Conservation (phyloP, 1,139 yeast genomes). For the Suhomyces kunorum region DNA sequence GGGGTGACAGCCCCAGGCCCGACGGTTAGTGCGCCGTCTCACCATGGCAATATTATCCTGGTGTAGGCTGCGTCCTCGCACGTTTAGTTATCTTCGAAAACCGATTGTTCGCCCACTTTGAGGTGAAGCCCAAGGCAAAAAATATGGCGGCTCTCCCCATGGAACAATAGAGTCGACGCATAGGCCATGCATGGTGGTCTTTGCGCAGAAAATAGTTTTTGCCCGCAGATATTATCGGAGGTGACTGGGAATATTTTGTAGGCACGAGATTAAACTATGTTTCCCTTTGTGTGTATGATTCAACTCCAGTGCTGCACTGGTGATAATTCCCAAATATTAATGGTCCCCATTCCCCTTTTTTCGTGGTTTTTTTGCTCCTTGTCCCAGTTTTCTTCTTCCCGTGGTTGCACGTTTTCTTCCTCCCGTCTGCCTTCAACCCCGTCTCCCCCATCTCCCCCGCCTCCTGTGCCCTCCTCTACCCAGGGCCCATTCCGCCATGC, state of each 20-base stretch:
- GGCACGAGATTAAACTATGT: conserved; percentile 7
- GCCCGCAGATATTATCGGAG: background rate
- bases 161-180: conserved; percentile 1
- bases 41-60: conserved; percentile 2
- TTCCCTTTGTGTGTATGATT: conserved; percentile 10
- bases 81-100: conserved; percentile 7
- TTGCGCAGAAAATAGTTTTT: background rate
- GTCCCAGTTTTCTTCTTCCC: background rate
- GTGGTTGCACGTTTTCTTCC: background rate
- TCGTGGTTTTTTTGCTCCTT: conserved; percentile 1
- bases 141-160: conserved; percentile 2
- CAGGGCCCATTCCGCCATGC: conserved; percentile 7
- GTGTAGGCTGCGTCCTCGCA: conserved; percentile 5
- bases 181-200: conserved; percentile 1
- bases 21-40: conserved; percentile 2
- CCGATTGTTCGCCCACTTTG: conserved; percentile 9
- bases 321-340: conserved; percentile 8
- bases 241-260: conserved; percentile 5
- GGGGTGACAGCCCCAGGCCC: background rate
- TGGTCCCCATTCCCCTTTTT: conserved; percentile 6
- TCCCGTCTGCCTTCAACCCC: background rate
- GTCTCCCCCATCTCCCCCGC: background rate
- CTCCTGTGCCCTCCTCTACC: background rate
- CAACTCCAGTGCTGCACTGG: conserved; percentile 7
- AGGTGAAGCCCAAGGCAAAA: conserved; percentile 2